A percentile compares a stretch with the other conserved stretches of the same genome.
phyloP scores from a whole-genome alignment of 1,139 yeast genomes.

The Pichia sp. region DNA sequence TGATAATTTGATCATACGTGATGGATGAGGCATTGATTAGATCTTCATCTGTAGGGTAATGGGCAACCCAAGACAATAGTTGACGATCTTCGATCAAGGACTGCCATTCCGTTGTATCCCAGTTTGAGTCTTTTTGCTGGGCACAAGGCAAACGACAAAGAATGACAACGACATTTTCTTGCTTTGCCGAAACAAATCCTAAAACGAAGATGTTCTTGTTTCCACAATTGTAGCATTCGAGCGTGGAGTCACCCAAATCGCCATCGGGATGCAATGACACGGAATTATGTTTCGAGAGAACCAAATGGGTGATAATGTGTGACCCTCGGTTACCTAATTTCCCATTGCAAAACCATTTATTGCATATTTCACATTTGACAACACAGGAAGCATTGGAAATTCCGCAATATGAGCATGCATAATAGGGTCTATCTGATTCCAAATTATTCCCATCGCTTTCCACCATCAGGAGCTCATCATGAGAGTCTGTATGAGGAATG shows the following conservation, averaged over 20 bases:
- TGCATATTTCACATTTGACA: slow-evolving; percentile 71
- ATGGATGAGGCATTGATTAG: slow-evolving; percentile 49
- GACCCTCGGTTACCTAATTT: slow-evolving; percentile 56
- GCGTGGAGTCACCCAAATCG: slow-evolving; percentile 75
- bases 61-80: slow-evolving; percentile 77
- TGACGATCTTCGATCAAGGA: slow-evolving; percentile 77
- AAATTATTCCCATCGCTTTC: neutral
- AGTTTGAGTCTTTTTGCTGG: slow-evolving; percentile 62
- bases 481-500: neutral
- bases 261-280: slow-evolving; percentile 76
- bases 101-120: slow-evolving; percentile 92
- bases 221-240: slow-evolving; percentile 93
- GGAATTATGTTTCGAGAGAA: slow-evolving; percentile 69
- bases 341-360: slow-evolving; percentile 91
- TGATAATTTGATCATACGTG: slow-evolving; percentile 61
- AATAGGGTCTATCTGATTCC: slow-evolving; percentile 25
- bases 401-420: slow-evolving; percentile 76
- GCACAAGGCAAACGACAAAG: slow-evolving; percentile 91
- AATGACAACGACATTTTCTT: slow-evolving; percentile 81
- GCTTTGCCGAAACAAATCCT: slow-evolving; percentile 86
- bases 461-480: neutral
- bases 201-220: slow-evolving; percentile 72
- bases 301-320: slow-evolving; percentile 84
- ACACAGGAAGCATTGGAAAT: slow-evolving; percentile 61
- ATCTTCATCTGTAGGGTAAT: slow-evolving; percentile 64